A percentile compares a stretch with the other conserved stretches of the same genome.
These are phyloP conservation scores for Davidsoniella eucalypti DNA, from an alignment of 2,329 filamentous ascomycete genomes.

Conservation along the genomic window DNA sequence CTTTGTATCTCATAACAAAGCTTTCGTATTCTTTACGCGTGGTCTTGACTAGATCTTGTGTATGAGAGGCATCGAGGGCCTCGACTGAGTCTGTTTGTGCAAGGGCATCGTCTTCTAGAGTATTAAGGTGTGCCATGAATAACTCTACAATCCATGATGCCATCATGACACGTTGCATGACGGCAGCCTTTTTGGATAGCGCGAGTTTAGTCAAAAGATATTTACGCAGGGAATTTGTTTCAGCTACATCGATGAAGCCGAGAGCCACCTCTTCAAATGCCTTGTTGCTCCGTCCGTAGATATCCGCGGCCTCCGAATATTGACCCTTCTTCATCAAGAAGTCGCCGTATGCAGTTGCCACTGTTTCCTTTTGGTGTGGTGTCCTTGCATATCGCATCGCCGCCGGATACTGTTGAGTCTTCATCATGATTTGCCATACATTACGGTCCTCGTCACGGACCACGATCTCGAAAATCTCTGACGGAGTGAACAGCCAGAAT, in stretches of 20 bases:
- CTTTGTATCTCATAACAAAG: constrained; percentile 71
- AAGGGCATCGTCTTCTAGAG: constrained; percentile 82
- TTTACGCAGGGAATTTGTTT: constrained; percentile 78
- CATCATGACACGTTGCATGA: constrained; percentile 92
- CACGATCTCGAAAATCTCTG: constrained; percentile 88
- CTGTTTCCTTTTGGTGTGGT: constrained; percentile 67
- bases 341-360: constrained; percentile 84
- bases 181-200: constrained; percentile 62
- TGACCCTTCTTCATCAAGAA: constrained; percentile 67
- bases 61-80: constrained; percentile 52
- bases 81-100: constrained; percentile 71
- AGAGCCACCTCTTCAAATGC: constrained; percentile 92
- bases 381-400: constrained; percentile 76
- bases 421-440: constrained; percentile 86
- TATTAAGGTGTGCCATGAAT: constrained; percentile 94
- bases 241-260: constrained; percentile 73
- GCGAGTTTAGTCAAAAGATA: constrained; percentile 76
- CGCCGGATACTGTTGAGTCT: constrained; percentile 71
- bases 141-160: constrained; percentile 90
- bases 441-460: constrained; percentile 81
- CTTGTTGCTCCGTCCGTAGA: constrained; percentile 93
- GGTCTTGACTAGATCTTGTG: constrained; percentile 50
- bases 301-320: constrained; percentile 68
- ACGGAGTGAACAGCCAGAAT: constrained; percentile 85
- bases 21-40: constrained; percentile 72